Evolutionary conservation across 2,329 filamentous ascomycete species (phyloP), one percentile per base, ranked within the genome.

Genomic region (Lachnellula arida): DNA sequence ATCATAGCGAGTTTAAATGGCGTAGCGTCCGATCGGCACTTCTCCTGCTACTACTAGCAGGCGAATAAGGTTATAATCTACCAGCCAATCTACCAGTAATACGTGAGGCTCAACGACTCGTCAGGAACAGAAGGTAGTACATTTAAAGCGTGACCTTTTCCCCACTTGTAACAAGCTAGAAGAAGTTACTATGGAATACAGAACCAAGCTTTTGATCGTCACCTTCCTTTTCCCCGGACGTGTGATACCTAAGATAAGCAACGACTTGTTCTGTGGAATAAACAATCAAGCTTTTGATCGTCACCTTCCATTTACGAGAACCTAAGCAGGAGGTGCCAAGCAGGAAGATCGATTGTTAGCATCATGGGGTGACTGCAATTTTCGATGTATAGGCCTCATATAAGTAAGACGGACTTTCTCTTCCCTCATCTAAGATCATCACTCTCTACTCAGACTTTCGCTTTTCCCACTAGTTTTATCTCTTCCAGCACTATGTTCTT

Each of bases 401-500:
- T 54, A 58, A 58, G 44, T 58, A 58, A 42, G 35, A 49, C 28
- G 44, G 23, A 46, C 43, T 55, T 25, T 58, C 49, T 53, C 25
- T 51, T 52, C 46, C 42, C 44, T 53, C 32, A 52, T 14, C 35
- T 25, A 32, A 50, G 1, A 52, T 42, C 32, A 22, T 47, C n/a
- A 22, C n/a, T 40, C 40, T 35, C 40, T 17, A 17, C 11, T 42
- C 53, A 56, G 47, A 44, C 46, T 46, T 51, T 51, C 37, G 49
- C 47, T 49, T 35, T 47, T 44, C n/a, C 34, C 44, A 54, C 43
- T 47, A 43, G 32, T 39, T 35, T 53, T 55, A 42, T 48, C 54
- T 53, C 49, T 39, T 57, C 46, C 34, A n/a, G 49, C 54, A 54
- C 39, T 49, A 61, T 68, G 55, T 62, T 57, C 9, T 61, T 62